These are phyloP conservation scores for Moesziomyces sp. DNA, from an alignment of 1,284 basidiomycete genomes.

Conservation along the genomic window DNA sequence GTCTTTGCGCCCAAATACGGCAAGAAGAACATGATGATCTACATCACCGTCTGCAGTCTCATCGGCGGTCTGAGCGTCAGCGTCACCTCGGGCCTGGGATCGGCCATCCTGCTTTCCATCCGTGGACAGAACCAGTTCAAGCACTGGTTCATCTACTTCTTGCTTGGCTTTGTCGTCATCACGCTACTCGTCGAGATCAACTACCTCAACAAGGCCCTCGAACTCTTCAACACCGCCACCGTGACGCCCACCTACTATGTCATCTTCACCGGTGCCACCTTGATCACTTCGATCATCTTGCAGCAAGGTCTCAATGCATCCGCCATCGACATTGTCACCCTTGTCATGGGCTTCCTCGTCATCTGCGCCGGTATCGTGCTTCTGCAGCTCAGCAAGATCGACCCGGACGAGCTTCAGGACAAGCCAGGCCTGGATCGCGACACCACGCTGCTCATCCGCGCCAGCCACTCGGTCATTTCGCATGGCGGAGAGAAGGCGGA, in stretches of 20 bases:
- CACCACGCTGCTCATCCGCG: constrained; percentile 62
- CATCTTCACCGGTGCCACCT: constrained; percentile 82
- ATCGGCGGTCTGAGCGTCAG: constrained; percentile 96
- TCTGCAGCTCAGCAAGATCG: constrained; percentile 89
- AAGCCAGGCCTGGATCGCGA: constrained; percentile 60
- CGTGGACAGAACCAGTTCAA: constrained; percentile 85
- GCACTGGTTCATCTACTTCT: constrained; percentile 71
- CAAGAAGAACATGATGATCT: constrained; percentile 93
- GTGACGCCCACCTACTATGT: constrained; percentile 87
- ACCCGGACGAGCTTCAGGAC: constrained; percentile 61
- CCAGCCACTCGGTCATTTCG: constrained; percentile 54
- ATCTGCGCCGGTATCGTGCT: constrained; percentile 88
- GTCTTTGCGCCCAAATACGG: constrained; percentile 88
- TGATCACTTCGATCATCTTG: constrained; percentile 73
- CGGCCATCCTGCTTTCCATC: constrained; percentile 87
- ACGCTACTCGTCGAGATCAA: constrained; percentile 91
- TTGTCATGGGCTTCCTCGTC: constrained; percentile 86
- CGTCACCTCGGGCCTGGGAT: constrained; percentile 91
- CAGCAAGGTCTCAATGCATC: constrained; percentile 89
- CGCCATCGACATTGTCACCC: constrained; percentile 74
- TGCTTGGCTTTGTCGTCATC: constrained; percentile 83
- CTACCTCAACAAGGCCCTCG: constrained; percentile 95
- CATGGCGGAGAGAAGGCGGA: constrained; percentile 43
- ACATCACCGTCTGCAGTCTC: constrained; percentile 80
- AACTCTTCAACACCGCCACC: constrained; percentile 89